Conservation (phyloP, 495 filamentous ascomycete genomes). For the Penicilliopsis zonata region DNA sequence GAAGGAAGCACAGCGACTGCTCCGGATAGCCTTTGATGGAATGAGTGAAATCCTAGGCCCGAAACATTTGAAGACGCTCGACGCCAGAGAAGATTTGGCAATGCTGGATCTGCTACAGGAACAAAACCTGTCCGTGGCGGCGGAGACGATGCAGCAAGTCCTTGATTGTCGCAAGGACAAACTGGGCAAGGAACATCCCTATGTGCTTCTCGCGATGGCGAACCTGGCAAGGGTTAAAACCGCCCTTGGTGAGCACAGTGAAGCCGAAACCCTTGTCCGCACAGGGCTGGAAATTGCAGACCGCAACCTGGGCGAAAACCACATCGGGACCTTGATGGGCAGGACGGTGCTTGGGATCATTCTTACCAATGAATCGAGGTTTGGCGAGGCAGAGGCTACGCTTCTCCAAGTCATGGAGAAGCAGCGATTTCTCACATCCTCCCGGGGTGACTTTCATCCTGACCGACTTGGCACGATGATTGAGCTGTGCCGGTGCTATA, state of each 20-base stretch:
- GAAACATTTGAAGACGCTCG: slow-evolving; percentile 18
- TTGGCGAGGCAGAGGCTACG: slow-evolving; percentile 14
- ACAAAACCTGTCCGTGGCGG: background rate
- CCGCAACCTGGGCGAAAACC: slow-evolving; percentile 21
- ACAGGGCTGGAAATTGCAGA: slow-evolving; percentile 13
- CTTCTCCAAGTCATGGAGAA: slow-evolving; percentile 10
- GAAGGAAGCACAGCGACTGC: slow-evolving; percentile 10
- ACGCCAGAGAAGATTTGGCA: slow-evolving; percentile 13
- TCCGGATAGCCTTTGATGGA: slow-evolving; percentile 12
- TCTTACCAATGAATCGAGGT: slow-evolving; percentile 6
- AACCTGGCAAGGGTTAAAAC: slow-evolving; percentile 17
- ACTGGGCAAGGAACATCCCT: slow-evolving; percentile 26
- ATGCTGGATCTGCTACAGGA: slow-evolving; percentile 3
- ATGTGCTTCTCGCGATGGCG: slow-evolving; percentile 15
- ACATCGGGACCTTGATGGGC: slow-evolving; percentile 19
- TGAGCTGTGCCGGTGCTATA: slow-evolving; percentile 3
- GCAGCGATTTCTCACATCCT: slow-evolving; percentile 1
- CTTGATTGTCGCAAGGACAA: slow-evolving; percentile 11
- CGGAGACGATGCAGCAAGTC: slow-evolving; percentile 10
- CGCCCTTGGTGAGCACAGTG: slow-evolving; percentile 8
- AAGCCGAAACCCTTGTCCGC: slow-evolving; percentile 17
- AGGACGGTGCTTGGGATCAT: slow-evolving; percentile 6
- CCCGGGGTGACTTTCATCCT: slow-evolving; percentile 4
- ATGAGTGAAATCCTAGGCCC: slow-evolving; percentile 16
- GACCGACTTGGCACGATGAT: slow-evolving; percentile 5